These are phyloP conservation scores for Cyclospora cayetanensis DNA, from an alignment of 169 alveolate species.

Conservation along the genomic window DNA sequence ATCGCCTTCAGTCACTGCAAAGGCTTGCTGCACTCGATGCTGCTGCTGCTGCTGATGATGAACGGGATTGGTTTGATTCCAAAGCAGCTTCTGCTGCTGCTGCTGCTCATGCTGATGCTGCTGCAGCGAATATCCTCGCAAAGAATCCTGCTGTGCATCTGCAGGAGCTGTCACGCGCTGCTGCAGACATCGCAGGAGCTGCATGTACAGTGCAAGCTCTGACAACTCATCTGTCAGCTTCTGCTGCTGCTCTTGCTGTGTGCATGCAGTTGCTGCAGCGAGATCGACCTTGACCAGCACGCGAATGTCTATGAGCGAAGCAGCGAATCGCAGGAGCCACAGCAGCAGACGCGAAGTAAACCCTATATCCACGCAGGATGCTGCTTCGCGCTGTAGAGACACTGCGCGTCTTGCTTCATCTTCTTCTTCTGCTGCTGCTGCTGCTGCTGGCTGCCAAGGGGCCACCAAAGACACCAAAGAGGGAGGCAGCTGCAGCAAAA, in stretches of 20 bases:
- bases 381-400: slow-evolving; percentile 17
- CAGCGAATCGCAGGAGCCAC: slow-evolving; percentile 60
- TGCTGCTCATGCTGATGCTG: slow-evolving; percentile 31
- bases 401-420: not conserved
- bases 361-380: slow-evolving; percentile 13
- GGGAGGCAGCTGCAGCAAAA: not conserved
- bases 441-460: not conserved
- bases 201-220: slow-evolving; percentile 70
- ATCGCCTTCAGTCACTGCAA: slow-evolving; percentile 18
- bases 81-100: slow-evolving; percentile 10
- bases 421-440: slow-evolving; percentile 20
- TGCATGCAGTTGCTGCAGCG: slow-evolving; percentile 43
- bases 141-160: not conserved
- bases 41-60: too few species aligned
- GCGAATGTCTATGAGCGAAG: slow-evolving; percentile 3
- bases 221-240: slow-evolving; percentile 50
- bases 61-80: too few species aligned
- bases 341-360: slow-evolving; percentile 48
- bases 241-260: slow-evolving; percentile 21
- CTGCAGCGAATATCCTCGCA: slow-evolving; percentile 20
- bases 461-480: slow-evolving; percentile 32
- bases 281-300: slow-evolving; percentile 25
- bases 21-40: too few species aligned
- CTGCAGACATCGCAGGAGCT: slow-evolving; percentile 75
- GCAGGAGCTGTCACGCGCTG: slow-evolving; percentile 67